phyloP scores from a whole-genome alignment of 306 rosid genomes.

The Senna siamea region DNA sequence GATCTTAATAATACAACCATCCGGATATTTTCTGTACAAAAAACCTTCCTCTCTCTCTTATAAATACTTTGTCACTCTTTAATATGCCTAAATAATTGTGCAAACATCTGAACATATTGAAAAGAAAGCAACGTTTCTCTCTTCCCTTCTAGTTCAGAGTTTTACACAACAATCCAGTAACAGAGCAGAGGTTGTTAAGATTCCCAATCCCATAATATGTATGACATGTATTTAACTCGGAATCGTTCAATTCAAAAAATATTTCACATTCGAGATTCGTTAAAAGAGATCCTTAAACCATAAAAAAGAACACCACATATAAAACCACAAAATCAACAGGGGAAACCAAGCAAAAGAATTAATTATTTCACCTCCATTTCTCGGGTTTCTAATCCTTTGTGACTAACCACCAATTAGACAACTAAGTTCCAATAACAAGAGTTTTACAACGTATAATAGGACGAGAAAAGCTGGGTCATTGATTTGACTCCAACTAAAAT shows the following conservation, averaged over 20 bases:
- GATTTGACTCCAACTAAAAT: not conserved
- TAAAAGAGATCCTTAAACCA: not conserved
- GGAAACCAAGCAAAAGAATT: not conserved
- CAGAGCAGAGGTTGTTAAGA: not conserved
- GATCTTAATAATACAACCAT: not conserved
- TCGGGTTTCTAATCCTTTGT: not conserved
- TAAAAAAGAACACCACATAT: not conserved
- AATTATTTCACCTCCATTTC: slow-evolving; percentile 10
- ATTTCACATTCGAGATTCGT: not conserved
- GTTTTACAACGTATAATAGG: not conserved
- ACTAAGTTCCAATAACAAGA: not conserved
- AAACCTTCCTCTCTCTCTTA: not conserved
- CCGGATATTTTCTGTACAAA: not conserved
- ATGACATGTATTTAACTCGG: not conserved
- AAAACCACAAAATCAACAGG: not conserved
- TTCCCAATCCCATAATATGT: not conserved
- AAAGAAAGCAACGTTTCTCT: not conserved
- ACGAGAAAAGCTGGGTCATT: not conserved
- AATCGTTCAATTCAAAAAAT: not conserved
- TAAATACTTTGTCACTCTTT: slow-evolving; percentile 1
- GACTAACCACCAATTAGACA: not conserved
- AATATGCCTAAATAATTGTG: not conserved
- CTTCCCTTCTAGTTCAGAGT: not conserved
- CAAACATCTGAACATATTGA: not conserved
- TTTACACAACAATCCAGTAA: not conserved